Conservation (phyloP, 495 filamentous ascomycete species). For the Parmelia sp. region DNA sequence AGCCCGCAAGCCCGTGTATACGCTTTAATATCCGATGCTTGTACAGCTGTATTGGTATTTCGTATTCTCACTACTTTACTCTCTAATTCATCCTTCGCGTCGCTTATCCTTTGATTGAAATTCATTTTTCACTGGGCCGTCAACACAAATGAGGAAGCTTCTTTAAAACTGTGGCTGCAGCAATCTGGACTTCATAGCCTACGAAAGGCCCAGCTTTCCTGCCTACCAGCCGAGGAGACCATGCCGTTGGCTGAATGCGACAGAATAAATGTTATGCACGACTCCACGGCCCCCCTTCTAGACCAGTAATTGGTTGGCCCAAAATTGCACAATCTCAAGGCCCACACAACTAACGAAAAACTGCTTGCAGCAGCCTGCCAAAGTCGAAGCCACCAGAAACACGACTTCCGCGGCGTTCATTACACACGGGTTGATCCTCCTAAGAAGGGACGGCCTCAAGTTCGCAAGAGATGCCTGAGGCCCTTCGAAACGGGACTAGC, state of each 20-base stretch:
- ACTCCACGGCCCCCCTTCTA: background rate
- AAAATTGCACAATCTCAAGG: background rate
- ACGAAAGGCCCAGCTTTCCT: background rate
- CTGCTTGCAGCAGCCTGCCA: constrained; percentile 3
- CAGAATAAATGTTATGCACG: background rate
- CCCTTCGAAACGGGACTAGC: background rate
- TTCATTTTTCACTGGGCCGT: background rate
- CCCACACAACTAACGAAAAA: background rate
- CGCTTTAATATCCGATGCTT: constrained; percentile 2
- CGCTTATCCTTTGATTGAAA: background rate
- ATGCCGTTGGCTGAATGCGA: background rate
- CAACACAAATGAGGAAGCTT: background rate
- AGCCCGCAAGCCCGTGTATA: background rate
- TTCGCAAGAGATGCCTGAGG: background rate
- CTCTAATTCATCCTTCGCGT: background rate
- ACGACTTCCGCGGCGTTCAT: constrained; percentile 1
- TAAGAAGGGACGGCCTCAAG: background rate
- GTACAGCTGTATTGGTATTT: too few species aligned
- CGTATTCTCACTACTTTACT: too few species aligned
- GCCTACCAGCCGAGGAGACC: background rate
- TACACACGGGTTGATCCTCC: background rate
- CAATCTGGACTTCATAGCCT: background rate
- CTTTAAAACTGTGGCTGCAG: background rate
- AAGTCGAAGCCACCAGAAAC: background rate
- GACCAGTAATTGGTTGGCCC: background rate